Percentiles rank a stretch among this genome's conserved stretches.
Conservation (phyloP, 2,329 filamentous ascomycete genomes). For the Colletotrichum incanum region DNA sequence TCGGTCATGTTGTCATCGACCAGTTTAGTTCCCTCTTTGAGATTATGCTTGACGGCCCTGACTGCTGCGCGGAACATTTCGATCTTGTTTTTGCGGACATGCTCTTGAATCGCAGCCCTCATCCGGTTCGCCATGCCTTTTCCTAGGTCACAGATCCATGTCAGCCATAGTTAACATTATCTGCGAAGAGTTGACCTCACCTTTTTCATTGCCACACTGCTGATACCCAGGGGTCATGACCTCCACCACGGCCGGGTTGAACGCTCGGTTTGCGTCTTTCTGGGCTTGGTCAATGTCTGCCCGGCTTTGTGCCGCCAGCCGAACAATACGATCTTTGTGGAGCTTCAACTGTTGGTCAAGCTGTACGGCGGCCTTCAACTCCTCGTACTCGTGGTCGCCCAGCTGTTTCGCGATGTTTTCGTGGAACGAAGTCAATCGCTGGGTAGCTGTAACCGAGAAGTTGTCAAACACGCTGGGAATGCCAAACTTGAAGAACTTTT, state of each 20-base stretch:
- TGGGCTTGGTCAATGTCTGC: slow-evolving; percentile 4
- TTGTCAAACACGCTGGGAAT: not conserved
- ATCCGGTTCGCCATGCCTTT: not conserved
- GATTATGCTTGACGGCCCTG: not conserved
- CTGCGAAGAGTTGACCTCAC: not conserved
- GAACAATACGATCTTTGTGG: not conserved
- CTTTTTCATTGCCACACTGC: not conserved
- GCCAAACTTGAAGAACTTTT: not conserved
- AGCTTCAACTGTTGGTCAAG: slow-evolving; percentile 1
- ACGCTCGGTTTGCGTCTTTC: slow-evolving; percentile 11
- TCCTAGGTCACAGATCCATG: not conserved
- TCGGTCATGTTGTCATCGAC: not conserved
- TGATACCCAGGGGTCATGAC: slow-evolving; percentile 6
- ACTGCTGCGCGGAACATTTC: slow-evolving; percentile 6
- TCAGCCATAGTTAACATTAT: not conserved
- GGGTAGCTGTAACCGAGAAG: not conserved
- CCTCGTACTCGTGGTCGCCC: not conserved
- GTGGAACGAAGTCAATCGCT: not conserved
- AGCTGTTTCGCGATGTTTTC: not conserved
- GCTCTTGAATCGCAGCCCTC: not conserved
- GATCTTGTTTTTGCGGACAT: not conserved
- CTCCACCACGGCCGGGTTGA: not conserved
- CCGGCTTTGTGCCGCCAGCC: not conserved
- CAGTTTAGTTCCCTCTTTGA: not conserved
- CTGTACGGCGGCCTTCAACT: not conserved